Percentiles rank a stretch among this genome's conserved stretches.
Evolutionary conservation across 2,329 filamentous ascomycete genomes (phyloP).

Genomic region (Geosmithia putterillii): DNA sequence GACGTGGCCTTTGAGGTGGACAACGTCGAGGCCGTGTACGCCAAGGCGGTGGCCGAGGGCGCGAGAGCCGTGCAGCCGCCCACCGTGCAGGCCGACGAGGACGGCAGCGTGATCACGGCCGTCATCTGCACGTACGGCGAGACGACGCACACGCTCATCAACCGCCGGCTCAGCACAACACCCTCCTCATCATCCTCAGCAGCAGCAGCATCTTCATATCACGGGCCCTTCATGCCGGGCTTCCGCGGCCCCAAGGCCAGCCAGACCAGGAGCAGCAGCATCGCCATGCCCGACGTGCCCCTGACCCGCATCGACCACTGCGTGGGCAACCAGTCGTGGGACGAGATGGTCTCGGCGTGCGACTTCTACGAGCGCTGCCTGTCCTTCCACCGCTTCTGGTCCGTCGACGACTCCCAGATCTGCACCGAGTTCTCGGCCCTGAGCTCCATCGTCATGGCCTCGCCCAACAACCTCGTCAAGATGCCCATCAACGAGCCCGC

Average conservation of each 20-base stretch:
- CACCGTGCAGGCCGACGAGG: conserved; percentile 36
- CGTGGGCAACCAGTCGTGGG: conserved; percentile 94
- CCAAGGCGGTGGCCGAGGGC: conserved; percentile 54
- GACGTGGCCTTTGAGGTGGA: conserved; percentile 95
- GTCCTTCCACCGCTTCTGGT: conserved; percentile 95
- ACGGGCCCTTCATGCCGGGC: conserved; percentile 70
- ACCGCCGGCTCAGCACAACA: no score
- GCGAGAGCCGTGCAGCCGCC: conserved; percentile 53
- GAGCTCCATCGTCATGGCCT: conserved; percentile 82
- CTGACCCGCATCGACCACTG: conserved; percentile 85
- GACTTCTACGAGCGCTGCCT: conserved; percentile 77
- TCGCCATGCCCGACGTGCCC: conserved; percentile 46
- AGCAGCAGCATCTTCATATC: conserved; percentile 48
- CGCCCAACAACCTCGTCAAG: conserved; percentile 75
- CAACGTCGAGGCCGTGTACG: conserved; percentile 69
- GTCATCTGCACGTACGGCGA: conserved; percentile 89
- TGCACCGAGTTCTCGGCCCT: conserved; percentile 86
- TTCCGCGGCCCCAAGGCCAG: conserved; percentile 35
- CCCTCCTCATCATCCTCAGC: no score
- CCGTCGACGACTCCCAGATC: conserved; percentile 85
- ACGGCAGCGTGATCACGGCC: conserved; percentile 59
- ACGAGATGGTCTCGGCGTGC: conserved; percentile 62
- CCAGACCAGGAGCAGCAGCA: conserved; percentile 28
- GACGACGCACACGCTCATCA: conserved; percentile 86
- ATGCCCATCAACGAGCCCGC: conserved; percentile 99